Evolutionary conservation across 192 early-diverging fungal genomes (phyloP).

Genomic region (Entomortierella lignicola): DNA sequence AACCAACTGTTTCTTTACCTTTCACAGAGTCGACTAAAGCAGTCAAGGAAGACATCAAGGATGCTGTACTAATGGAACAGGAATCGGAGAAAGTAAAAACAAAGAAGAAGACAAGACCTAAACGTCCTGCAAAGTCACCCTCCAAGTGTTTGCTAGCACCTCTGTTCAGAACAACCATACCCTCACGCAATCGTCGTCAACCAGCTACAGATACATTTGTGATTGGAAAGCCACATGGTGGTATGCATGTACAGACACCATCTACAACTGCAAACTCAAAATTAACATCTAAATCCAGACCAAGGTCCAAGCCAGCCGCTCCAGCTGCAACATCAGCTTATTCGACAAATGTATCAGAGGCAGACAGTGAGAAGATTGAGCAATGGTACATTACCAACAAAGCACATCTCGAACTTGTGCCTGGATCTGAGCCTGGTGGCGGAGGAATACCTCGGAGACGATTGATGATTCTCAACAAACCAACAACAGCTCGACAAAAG

Average conservation of each 20-base stretch:
- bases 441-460: slow-evolving; percentile 7
- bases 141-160: slow-evolving; percentile 16
- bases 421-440: not conserved
- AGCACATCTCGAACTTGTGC: slow-evolving; percentile 13
- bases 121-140: slow-evolving; percentile 1
- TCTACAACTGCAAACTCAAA: slow-evolving; percentile 1
- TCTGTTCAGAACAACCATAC: slow-evolving; percentile 28
- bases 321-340: not conserved
- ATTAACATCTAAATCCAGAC: not conserved
- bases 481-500: slow-evolving; percentile 30
- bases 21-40: no score
- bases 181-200: not conserved
- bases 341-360: slow-evolving; percentile 7
- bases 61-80: no score
- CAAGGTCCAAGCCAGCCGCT: not conserved
- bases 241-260: not conserved
- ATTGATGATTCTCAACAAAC: slow-evolving; percentile 23
- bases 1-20: no score
- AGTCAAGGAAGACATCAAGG: not conserved
- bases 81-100: not conserved
- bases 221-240: not conserved
- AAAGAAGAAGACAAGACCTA: slow-evolving; percentile 10
- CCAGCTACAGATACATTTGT: not conserved
- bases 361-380: slow-evolving; percentile 26
- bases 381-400: slow-evolving; percentile 49